phyloP scores from a whole-genome alignment of 2,329 filamentous ascomycete species.

The Fusarium sororula region DNA sequence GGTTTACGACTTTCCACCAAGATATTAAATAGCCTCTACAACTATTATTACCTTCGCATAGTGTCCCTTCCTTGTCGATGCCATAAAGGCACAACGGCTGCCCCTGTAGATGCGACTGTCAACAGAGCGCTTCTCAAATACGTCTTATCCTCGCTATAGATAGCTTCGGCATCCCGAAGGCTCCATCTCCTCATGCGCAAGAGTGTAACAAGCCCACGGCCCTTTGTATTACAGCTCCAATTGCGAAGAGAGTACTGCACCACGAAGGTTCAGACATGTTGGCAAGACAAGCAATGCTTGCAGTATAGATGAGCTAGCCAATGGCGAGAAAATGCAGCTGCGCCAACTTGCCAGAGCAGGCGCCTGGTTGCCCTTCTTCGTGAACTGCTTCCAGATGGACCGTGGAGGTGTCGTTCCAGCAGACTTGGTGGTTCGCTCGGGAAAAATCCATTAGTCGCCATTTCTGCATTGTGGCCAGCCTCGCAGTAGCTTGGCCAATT shows the following conservation, averaged over 20 bases:
- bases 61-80: not conserved
- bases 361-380: not conserved
- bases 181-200: no score
- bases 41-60: not conserved
- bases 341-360: not conserved
- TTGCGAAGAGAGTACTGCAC: not conserved
- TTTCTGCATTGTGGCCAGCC: accelerated
- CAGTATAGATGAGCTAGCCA: not conserved
- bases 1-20: not conserved
- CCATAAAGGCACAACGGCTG: not conserved
- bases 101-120: not conserved
- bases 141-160: not conserved
- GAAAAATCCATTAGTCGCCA: accelerated
- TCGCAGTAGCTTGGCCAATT: not conserved
- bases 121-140: not conserved
- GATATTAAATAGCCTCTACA: not conserved
- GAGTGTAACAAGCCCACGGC: not conserved
- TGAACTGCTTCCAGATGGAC: not conserved
- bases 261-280: not conserved
- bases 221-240: not conserved
- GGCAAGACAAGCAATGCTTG: not conserved
- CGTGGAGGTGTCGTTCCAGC: not conserved
- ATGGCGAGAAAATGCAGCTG: not conserved
- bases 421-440: not conserved
- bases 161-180: not conserved